These are phyloP conservation scores for Curvularia verruculosa DNA, from an alignment of 2,329 filamentous ascomycete species.

Conservation along the genomic window DNA sequence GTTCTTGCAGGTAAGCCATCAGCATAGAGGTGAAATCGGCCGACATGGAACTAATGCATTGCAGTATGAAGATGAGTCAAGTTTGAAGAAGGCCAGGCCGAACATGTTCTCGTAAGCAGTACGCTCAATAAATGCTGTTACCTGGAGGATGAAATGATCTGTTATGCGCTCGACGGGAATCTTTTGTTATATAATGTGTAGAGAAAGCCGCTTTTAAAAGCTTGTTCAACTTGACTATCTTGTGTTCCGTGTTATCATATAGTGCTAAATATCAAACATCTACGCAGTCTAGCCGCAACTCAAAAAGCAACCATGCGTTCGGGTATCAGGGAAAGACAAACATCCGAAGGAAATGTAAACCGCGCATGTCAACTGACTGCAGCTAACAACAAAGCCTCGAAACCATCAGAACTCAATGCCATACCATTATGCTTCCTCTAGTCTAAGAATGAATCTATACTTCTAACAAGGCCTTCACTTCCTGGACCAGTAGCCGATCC, in stretches of 20 bases:
- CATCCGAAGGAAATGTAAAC: not conserved
- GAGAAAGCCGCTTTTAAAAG: not conserved
- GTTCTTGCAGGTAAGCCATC: slow-evolving; percentile 76
- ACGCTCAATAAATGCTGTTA: not conserved
- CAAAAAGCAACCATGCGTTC: not conserved
- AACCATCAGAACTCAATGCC: not conserved
- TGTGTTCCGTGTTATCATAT: not conserved
- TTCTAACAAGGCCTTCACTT: slow-evolving; percentile 43
- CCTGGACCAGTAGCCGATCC: slow-evolving; percentile 43
- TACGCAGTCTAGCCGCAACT: not conserved
- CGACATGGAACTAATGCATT: slow-evolving; percentile 14
- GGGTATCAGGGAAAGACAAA: not conserved
- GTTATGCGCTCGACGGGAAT: not conserved
- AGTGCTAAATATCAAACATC: not conserved
- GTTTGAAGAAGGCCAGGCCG: slow-evolving; percentile 25
- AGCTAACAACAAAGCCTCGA: too few relatives aligned
- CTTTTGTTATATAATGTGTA: slow-evolving; percentile 2
- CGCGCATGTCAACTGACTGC: not conserved
- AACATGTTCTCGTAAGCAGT: slow-evolving; percentile 31
- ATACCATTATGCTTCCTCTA: not conserved
- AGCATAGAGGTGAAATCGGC: not conserved
- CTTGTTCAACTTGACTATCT: not conserved
- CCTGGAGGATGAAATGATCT: not conserved
- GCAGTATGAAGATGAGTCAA: slow-evolving; percentile 40
- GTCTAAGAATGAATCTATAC: slow-evolving; percentile 13